Percentiles rank a stretch among this genome's conserved stretches.
Conservation (phyloP, 352 stramenopile species). For the Phytopythium mirpurense region DNA sequence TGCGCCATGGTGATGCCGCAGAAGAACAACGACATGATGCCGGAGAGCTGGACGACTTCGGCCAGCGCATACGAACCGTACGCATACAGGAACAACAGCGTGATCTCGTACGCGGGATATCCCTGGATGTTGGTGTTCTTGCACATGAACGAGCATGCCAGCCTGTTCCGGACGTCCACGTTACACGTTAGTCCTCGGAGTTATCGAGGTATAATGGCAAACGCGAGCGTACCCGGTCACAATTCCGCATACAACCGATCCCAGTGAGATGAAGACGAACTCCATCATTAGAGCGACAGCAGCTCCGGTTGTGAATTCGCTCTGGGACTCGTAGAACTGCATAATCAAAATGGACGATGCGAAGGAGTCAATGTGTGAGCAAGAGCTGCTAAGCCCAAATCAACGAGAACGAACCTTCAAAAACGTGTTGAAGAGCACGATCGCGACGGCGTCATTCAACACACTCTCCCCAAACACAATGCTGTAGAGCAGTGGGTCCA, state of each 20-base stretch:
- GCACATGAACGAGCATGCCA: constrained; percentile 76
- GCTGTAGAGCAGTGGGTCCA: constrained; percentile 82
- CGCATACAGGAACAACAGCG: constrained; percentile 61
- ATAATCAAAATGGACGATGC: not conserved
- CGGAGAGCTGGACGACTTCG: constrained; percentile 68
- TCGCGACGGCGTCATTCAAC: constrained; percentile 96
- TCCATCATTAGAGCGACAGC: constrained; percentile 58
- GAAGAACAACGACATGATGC: constrained; percentile 93
- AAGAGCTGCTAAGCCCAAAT: not conserved
- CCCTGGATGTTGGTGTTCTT: constrained; percentile 75
- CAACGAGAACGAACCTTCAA: constrained; percentile 64
- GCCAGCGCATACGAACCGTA: constrained; percentile 66
- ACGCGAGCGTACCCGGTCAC: constrained; percentile 43
- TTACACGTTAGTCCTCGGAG: not conserved
- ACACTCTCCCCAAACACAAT: constrained; percentile 97
- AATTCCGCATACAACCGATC: constrained; percentile 72
- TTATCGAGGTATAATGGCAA: not conserved
- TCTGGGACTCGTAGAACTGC: constrained; percentile 73
- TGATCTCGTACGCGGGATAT: constrained; percentile 78
- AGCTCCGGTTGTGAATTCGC: constrained; percentile 60
- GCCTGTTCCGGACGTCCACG: constrained; percentile 18
- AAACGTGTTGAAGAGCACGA: constrained; percentile 97
- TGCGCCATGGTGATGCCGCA: constrained; percentile 83
- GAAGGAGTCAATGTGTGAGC: constrained; percentile 1
- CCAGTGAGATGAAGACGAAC: constrained; percentile 76